These are phyloP conservation scores for Marchantia polymorpha DNA, from an alignment of 225 moss, liverwort and hornwort species.

Conservation along the genomic window DNA sequence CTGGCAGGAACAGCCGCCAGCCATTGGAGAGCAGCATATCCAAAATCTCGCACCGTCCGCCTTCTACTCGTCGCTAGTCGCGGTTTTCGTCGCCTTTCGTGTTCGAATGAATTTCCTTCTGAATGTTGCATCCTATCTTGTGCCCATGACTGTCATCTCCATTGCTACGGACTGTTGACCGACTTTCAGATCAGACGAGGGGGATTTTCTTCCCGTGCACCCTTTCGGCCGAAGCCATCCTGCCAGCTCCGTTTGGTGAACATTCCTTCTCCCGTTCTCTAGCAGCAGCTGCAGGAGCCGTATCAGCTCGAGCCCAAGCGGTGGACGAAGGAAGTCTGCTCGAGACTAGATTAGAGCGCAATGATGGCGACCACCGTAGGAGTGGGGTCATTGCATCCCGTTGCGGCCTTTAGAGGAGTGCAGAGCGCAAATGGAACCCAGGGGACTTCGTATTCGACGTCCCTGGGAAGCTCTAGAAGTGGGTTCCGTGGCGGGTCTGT, in stretches of 20 bases:
- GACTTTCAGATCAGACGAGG: too few species aligned
- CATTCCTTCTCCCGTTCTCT: background rate
- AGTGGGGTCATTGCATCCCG: conserved; percentile 21
- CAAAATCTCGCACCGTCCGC: conserved; percentile 15
- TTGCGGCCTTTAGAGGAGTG: conserved; percentile 10
- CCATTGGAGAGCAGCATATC: conserved; percentile 20
- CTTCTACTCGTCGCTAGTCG: background rate
- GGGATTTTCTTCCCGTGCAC: background rate
- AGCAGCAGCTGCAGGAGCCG: background rate
- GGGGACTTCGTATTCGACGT: background rate
- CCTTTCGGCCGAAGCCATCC: background rate
- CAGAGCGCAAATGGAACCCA: conserved; percentile 9
- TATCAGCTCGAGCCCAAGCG: background rate
- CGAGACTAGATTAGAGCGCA: background rate
- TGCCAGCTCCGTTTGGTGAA: background rate
- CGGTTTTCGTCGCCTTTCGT: conserved; percentile 2
- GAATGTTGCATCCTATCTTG: background rate
- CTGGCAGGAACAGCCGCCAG: conserved; percentile 1
- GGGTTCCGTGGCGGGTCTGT: conserved; percentile 7
- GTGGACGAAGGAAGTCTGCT: background rate
- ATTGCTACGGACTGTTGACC: background rate
- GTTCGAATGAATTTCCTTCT: background rate
- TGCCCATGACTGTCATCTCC: background rate
- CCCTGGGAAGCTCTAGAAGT: conserved; percentile 27
- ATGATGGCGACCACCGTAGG: conserved; percentile 16